phyloP scores from a whole-genome alignment of 768 basidiomycete genomes.

The Leccinum barrowsii region DNA sequence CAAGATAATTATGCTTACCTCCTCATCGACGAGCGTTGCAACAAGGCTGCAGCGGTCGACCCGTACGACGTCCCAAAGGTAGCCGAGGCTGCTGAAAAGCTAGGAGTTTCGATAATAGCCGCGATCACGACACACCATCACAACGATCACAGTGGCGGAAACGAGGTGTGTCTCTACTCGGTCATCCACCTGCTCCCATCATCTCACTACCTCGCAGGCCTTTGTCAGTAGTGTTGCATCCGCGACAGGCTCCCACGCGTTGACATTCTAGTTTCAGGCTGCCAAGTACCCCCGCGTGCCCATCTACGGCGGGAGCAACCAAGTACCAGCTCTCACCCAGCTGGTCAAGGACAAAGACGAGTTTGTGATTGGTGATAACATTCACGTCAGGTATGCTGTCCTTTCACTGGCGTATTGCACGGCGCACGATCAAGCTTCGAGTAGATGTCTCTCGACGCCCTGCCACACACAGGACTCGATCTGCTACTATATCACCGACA shows the following conservation, averaged over 20 bases:
- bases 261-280: constrained; percentile 32
- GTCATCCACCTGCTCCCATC: background rate
- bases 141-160: constrained; percentile 85
- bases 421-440: constrained; percentile 4
- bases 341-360: constrained; percentile 79
- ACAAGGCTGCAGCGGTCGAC: constrained; percentile 76
- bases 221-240: constrained; percentile 26
- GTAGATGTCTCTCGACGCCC: constrained; percentile 79
- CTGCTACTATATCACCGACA: constrained; percentile 73
- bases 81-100: constrained; percentile 52
- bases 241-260: background rate
- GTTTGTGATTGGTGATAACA: constrained; percentile 66
- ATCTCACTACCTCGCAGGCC: constrained; percentile 16
- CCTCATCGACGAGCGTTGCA: constrained; percentile 63
- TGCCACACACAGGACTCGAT: constrained; percentile 98
- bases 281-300: constrained; percentile 42
- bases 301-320: constrained; percentile 77
- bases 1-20: constrained; percentile 86
- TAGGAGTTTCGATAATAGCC: constrained; percentile 65
- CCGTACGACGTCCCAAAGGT: constrained; percentile 76
- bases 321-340: constrained; percentile 62
- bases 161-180: constrained; percentile 48
- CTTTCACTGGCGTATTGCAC: background rate
- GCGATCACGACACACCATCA: constrained; percentile 92
- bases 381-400: constrained; percentile 53